Evolutionary conservation across 441 rosid species (phyloP).

Genomic region (Kokia cookei): DNA sequence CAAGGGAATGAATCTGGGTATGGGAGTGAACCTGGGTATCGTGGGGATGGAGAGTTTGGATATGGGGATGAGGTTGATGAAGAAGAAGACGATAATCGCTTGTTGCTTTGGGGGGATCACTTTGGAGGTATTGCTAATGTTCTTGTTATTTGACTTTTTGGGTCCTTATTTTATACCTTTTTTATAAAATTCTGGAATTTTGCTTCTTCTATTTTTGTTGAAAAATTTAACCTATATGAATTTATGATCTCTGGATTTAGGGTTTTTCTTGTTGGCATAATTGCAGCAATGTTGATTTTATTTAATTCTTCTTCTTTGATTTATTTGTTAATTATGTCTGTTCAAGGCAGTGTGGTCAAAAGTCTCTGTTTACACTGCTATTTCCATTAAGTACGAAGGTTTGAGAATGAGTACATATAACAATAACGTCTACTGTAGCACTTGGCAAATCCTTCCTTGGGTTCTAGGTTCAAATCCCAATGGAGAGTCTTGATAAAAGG

Average conservation of each 20-base stretch:
- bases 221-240: not conserved
- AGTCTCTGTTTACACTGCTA: not conserved
- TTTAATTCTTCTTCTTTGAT: not conserved
- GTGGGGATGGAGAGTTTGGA: constrained; percentile 97
- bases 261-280: not conserved
- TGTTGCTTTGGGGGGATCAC: constrained; percentile 72
- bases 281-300: not conserved
- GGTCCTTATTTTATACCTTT: not conserved
- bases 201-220: not conserved
- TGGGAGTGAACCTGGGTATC: constrained; percentile 94
- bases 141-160: not conserved
- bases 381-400: not conserved
- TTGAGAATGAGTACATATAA: not conserved
- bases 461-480: not conserved
- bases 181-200: not conserved
- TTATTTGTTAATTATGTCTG: not conserved
- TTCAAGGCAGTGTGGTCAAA: not conserved
- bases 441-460: too few species aligned
- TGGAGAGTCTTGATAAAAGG: not conserved
- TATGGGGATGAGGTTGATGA: constrained; percentile 92
- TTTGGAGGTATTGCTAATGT: constrained; percentile 43
- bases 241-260: not conserved
- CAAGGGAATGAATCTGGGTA: constrained; percentile 86
- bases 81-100: constrained; percentile 82
- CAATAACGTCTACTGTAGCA: too few species aligned